Base-by-base conservation (phyloP, 1,139 yeast species). In the Hyphopichia khmerensis region DNA sequence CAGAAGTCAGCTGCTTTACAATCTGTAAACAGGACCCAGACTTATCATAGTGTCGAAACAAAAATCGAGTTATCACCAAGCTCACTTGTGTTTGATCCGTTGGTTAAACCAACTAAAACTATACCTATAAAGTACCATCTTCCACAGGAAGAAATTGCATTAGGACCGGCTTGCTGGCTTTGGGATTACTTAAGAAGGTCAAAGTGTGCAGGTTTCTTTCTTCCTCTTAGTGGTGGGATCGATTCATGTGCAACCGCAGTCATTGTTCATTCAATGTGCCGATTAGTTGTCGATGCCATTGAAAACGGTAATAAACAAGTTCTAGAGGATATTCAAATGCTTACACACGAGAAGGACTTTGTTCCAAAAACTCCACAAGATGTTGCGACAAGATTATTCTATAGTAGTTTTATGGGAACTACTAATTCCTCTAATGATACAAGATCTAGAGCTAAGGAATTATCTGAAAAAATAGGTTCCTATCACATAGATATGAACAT, bases 141-240 rank as follows among this genome's bases (percentile, higher is more conserved):
- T 3, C 96, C 98, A 1, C 96, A 90, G 57, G 97, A 93, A 62
- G 99, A 93, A 64, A 91, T 93, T 48, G 98, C 99, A 0, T 70
- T 87, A 40, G 99, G 99, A 0, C 99, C 99, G 1, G 99, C 99
- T 0, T 93, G 99, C 62, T 93, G 99, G 99, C 65, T 93, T 49
- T 93, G 99, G 99, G 99, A 93, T 62, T 93, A 93, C 59, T 74
- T 93, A 48, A 77, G 99, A 59, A 79, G 99, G 51, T 88, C 95
- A 49, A 80, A 80, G 51, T 86, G 93, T 45, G 90, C 91, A 0
- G 99, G 99, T 0, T 93, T 77, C 60, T 95, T 93, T 64, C 72
- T 93, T 39, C 98, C 99, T 0, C 72, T 93, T 40, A 86, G 96
- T 61, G 99, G 99, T 17, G 99, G 99, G 39, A 91, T 95, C 48